These are phyloP conservation scores for Delphinella strobiligena DNA, from an alignment of 2,329 filamentous ascomycete species.

Conservation along the genomic window DNA sequence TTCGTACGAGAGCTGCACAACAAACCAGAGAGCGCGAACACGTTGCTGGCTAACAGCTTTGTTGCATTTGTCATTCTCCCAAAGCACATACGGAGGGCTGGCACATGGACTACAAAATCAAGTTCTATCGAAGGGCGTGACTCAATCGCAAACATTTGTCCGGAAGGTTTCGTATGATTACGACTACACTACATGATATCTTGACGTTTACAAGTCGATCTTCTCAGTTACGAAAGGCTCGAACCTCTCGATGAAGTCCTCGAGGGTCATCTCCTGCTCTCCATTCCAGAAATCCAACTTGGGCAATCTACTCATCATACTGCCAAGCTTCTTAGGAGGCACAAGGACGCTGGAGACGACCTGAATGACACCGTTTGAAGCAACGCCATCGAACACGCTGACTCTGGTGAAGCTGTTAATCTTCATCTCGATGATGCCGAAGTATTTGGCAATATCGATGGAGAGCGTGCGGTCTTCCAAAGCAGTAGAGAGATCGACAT, in stretches of 20 bases:
- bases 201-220: conserved; percentile 3
- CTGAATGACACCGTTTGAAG: conserved; percentile 72
- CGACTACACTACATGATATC: not conserved
- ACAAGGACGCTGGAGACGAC: conserved; percentile 62
- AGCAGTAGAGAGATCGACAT: conserved; percentile 61
- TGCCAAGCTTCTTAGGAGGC: conserved; percentile 51
- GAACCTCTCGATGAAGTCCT: conserved; percentile 48
- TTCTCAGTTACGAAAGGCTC: conserved; percentile 30
- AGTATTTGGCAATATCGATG: conserved; percentile 58
- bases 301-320: conserved; percentile 17
- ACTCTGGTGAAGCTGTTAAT: conserved; percentile 64
- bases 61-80: no score
- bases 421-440: conserved; percentile 57
- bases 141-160: no score
- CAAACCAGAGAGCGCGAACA: no score
- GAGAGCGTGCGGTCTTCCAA: conserved; percentile 53
- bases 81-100: no score
- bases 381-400: conserved; percentile 55
- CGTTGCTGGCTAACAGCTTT: no score
- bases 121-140: no score
- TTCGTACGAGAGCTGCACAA: no score
- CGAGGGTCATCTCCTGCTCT: conserved; percentile 43
- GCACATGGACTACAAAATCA: no score
- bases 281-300: conserved; percentile 29
- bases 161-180: not conserved